phyloP scores from a whole-genome alignment of 2,329 filamentous ascomycete genomes.

The Exophiala lecanii-corni region DNA sequence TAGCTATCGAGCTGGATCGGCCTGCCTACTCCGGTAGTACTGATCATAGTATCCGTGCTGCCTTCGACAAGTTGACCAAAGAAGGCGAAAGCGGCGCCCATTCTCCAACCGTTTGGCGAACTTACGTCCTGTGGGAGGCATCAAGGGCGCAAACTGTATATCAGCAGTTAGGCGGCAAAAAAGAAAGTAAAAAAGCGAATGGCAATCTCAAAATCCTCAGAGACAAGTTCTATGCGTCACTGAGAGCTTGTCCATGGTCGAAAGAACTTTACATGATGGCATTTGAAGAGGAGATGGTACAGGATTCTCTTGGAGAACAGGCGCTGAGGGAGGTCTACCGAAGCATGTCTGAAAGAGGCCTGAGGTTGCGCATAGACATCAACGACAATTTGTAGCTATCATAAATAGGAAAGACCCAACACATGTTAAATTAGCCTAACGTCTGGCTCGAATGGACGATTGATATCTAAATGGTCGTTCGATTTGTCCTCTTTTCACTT shows the following conservation, averaged over 20 bases:
- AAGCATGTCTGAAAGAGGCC: conserved; percentile 21
- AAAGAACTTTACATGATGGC: conserved; percentile 57
- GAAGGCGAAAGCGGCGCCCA: conserved; percentile 28
- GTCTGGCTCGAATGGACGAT: too few species aligned
- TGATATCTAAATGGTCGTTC: too few species aligned
- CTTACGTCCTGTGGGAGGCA: conserved; percentile 49
- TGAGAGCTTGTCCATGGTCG: conserved; percentile 58
- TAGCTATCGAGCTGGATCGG: conserved; percentile 51
- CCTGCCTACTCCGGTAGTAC: conserved; percentile 43
- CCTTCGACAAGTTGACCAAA: conserved; percentile 50
- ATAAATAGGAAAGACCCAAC: too few species aligned
- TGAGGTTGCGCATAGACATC: conserved; percentile 21
- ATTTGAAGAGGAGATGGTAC: conserved; percentile 43
- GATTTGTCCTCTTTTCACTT: too few species aligned
- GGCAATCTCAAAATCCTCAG: conserved; percentile 40
- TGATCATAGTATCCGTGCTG: conserved; percentile 48
- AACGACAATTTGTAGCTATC: conserved; percentile 6
- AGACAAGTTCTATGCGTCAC: conserved; percentile 51
- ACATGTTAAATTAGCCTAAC: too few species aligned
- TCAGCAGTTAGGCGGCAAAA: background rate
- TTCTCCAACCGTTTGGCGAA: conserved; percentile 47
- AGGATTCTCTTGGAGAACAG: conserved; percentile 15
- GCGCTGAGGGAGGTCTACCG: conserved; percentile 18
- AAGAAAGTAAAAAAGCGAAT: conserved; percentile 21
- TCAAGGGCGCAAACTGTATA: conserved; percentile 21